These are phyloP conservation scores for Hermanozyma aechmeae DNA, from an alignment of 805 yeast species.

Conservation along the genomic window DNA sequence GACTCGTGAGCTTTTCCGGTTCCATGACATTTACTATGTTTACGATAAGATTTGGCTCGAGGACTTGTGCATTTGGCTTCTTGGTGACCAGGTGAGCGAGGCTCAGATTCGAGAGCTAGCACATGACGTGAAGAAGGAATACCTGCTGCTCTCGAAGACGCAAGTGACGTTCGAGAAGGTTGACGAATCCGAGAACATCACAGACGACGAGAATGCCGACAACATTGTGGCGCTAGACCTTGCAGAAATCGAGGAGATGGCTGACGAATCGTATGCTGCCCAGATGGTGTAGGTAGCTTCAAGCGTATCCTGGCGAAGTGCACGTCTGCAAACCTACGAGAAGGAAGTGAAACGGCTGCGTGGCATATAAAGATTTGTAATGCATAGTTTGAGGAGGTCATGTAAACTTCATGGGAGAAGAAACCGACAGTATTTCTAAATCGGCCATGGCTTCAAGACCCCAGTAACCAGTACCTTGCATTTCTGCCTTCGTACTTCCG, in stretches of 20 bases:
- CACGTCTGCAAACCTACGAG: too few relatives aligned
- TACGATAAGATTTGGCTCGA: conserved; percentile 71
- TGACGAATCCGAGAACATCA: conserved; percentile 12
- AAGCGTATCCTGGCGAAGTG: too few relatives aligned
- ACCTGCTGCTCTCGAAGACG: conserved; percentile 25
- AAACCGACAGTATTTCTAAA: too few relatives aligned
- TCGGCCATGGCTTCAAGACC: too few relatives aligned
- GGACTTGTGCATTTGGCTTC: conserved; percentile 70
- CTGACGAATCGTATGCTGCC: conserved; percentile 7
- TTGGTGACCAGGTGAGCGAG: conserved; percentile 52
- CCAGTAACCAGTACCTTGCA: too few relatives aligned
- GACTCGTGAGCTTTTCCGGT: conserved; percentile 65
- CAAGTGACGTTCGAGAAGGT: conserved; percentile 51
- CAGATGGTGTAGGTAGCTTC: too few relatives aligned
- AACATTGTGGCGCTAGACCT: conserved; percentile 9
- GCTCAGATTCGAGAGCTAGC: conserved; percentile 52
- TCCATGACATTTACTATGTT: conserved; percentile 76
- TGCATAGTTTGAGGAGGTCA: too few relatives aligned
- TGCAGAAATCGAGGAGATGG: conserved; percentile 10
- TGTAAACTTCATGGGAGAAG: too few relatives aligned
- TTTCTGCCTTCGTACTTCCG: too few relatives aligned
- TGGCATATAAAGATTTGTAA: not conserved
- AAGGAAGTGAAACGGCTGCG: too few relatives aligned
- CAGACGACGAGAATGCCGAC: conserved; percentile 12
- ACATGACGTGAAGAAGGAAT: conserved; percentile 47